phyloP scores from a whole-genome alignment of 345 rosid species.

The Geranium rotundifolium region DNA sequence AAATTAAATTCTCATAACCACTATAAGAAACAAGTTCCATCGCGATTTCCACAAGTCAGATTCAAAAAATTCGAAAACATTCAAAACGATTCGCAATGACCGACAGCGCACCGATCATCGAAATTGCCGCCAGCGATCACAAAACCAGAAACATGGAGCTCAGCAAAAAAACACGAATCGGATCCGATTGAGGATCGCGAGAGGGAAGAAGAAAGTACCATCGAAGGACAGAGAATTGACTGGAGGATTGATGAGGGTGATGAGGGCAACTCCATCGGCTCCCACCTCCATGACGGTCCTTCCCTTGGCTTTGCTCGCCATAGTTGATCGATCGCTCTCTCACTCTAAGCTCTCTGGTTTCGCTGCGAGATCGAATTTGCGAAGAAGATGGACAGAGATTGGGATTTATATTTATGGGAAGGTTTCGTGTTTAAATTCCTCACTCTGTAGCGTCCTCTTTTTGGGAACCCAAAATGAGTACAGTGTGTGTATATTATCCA shows the following conservation, averaged over 20 bases:
- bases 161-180: not conserved
- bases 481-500: no score
- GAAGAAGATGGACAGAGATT: not conserved
- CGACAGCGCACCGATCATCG: no score
- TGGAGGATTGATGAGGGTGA: constrained; percentile 80
- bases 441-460: no score
- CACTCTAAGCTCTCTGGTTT: no score
- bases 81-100: no score
- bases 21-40: not conserved
- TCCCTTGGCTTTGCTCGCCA: constrained; percentile 37
- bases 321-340: not conserved
- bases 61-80: no score
- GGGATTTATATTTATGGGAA: no score
- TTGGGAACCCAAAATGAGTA: no score
- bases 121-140: not conserved
- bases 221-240: constrained; percentile 81
- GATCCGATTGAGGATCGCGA: not conserved
- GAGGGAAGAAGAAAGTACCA: constrained; percentile 25
- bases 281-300: constrained; percentile 69
- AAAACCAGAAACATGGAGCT: not conserved
- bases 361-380: not conserved
- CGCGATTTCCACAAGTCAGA: not conserved
- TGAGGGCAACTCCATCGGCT: constrained; percentile 76
- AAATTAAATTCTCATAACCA: not conserved
- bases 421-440: no score